Evolutionary conservation across 2,329 filamentous ascomycete genomes (phyloP).

Genomic region (Penicillium sp.): DNA sequence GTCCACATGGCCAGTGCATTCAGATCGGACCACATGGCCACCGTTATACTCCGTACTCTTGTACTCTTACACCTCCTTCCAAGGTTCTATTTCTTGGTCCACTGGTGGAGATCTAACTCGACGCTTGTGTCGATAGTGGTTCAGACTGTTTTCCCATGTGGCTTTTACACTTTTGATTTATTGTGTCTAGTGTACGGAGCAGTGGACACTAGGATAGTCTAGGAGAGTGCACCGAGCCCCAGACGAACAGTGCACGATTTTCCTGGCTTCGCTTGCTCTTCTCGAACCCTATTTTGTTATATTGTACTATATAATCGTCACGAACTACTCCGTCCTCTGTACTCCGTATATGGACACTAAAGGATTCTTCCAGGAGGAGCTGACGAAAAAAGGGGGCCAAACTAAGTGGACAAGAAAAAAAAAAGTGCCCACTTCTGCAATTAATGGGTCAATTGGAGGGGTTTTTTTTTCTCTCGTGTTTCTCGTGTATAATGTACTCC

Average conservation of each 20-base stretch:
- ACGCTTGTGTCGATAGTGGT: conserved; percentile 1
- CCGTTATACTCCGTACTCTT: not conserved
- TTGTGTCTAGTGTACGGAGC: not conserved
- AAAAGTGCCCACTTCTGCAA: conserved; percentile 2
- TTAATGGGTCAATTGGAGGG: not conserved
- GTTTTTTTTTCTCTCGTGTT: not conserved
- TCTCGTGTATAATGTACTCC: not conserved
- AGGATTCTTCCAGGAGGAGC: not conserved
- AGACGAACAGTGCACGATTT: conserved; percentile 7
- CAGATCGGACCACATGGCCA: conserved; percentile 3
- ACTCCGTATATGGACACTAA: not conserved
- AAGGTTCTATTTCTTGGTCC: not conserved
- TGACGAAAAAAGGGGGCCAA: not conserved
- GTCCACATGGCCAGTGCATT: conserved; percentile 1
- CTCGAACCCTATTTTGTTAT: not conserved
- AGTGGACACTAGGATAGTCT: not conserved
- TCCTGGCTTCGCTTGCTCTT: not conserved
- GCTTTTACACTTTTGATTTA: not conserved
- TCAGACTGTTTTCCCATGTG: not conserved
- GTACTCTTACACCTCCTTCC: not conserved
- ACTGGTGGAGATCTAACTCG: not conserved
- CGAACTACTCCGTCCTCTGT: not conserved
- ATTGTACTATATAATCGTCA: not conserved
- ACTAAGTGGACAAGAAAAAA: not conserved
- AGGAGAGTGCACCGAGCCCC: not conserved